Evolutionary conservation across 2,329 filamentous ascomycete species (phyloP), one percentile per base, ranked within the genome.

Genomic region (Kalaharituber pfeilii): DNA sequence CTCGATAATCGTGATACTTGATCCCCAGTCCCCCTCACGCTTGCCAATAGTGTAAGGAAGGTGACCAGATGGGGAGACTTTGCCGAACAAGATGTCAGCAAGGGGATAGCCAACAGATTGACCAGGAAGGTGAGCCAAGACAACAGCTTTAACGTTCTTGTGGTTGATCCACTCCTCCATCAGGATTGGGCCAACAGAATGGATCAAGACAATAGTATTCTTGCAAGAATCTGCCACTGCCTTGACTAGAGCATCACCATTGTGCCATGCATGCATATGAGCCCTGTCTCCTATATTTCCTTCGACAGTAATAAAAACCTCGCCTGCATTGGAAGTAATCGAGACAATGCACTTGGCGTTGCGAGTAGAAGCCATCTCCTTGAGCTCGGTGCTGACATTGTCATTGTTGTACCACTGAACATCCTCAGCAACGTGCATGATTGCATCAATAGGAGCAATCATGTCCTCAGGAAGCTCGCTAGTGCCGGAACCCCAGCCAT

Each of bases 401-500:
- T 58, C 52, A 7, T 42, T 53, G 11, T 58, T 44, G 47, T 53
- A 56, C 36, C 55, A 55, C 53, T 56, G 53, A 7, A 53, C 51
- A 36, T 58, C 55, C 3, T 42, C 47, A 20, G 57, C 59, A 28
- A 51, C 54, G 2, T 51, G 53, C n/a, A 52, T 72, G 18, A 89
- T 69, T 1, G 81, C 81, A 51, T 81, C 75, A 33, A 77, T 73
- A 0, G 89, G 88, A 22, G 84, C 76, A 15, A 91, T 71, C 1
- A 95, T 73, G 63, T 93, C 91, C 1, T 52, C 22, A 18, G 33
- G 22, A 22, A 42, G 28, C 54, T 94, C 80, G 6, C 86, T 86
- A 0, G 86, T 80, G 1, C 88, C 88, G 2, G 84, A 89, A 8
- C 88, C 88, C 88, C 88, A 95, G 13, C 88, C 89, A 24, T 82